These are phyloP conservation scores for Allomyces arbusculus DNA, from an alignment of 192 early-diverging fungal genomes.

Conservation along the genomic window DNA sequence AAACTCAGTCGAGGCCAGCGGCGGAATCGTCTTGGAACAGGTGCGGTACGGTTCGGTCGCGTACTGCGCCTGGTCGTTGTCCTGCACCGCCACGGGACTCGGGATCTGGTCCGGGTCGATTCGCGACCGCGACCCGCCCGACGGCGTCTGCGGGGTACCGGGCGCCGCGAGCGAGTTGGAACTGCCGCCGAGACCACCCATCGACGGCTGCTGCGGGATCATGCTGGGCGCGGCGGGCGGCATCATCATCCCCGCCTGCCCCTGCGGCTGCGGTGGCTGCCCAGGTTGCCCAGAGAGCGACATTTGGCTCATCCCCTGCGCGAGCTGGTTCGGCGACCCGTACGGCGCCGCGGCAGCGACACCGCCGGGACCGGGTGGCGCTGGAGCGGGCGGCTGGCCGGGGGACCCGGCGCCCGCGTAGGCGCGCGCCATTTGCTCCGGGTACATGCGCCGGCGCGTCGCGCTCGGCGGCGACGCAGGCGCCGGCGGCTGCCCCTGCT, in stretches of 20 bases:
- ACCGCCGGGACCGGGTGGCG: background rate
- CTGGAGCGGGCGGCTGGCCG: background rate
- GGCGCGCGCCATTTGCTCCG: background rate
- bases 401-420: too few species aligned
- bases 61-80: constrained; percentile 54
- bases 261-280: background rate
- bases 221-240: background rate
- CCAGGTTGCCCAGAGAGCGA: background rate
- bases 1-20: constrained; percentile 62
- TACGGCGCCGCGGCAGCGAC: background rate
- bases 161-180: background rate
- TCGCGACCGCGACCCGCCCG: constrained; percentile 26
- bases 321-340: background rate
- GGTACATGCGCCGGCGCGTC: background rate
- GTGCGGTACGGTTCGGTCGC: constrained; percentile 48
- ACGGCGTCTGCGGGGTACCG: constrained; percentile 6
- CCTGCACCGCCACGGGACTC: constrained; percentile 64
- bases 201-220: background rate
- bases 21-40: constrained; percentile 40
- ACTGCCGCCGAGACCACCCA: too few species aligned
- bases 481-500: background rate
- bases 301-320: background rate
- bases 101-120: constrained; percentile 95
- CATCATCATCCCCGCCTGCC: background rate
- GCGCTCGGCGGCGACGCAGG: background rate